Evolutionary conservation across 1,284 basidiomycete genomes (phyloP).

Genomic region (Trametes sp.): DNA sequence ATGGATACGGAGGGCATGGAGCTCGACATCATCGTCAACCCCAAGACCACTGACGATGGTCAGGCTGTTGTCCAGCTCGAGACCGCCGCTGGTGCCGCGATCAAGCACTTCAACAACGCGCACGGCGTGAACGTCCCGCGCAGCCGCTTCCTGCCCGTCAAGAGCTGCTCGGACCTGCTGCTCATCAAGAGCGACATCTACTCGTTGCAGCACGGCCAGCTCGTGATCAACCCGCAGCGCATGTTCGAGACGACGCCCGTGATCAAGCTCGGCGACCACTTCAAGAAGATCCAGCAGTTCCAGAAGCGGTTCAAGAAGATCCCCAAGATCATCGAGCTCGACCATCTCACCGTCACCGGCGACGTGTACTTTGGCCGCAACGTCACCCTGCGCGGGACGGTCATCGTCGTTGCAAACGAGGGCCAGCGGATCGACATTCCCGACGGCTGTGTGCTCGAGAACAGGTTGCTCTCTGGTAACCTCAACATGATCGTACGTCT

Average conservation of each 20-base stretch:
- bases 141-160: constrained; percentile 96
- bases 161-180: constrained; percentile 90
- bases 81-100: constrained; percentile 97
- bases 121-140: constrained; percentile 99
- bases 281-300: constrained; percentile 96
- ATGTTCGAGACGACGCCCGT: constrained; percentile 97
- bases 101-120: constrained; percentile 96
- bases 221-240: constrained; percentile 89
- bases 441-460: constrained; percentile 94
- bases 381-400: constrained; percentile 88
- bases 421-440: constrained; percentile 96
- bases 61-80: constrained; percentile 89
- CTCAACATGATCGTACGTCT: constrained; percentile 55
- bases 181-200: constrained; percentile 98
- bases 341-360: constrained; percentile 96
- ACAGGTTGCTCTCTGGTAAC: constrained; percentile 71
- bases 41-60: constrained; percentile 89
- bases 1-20: constrained; percentile 95
- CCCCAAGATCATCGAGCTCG: constrained; percentile 92
- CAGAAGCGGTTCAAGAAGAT: constrained; percentile 98
- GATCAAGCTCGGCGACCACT: constrained; percentile 96
- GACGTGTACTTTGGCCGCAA: constrained; percentile 97
- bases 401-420: constrained; percentile 82
- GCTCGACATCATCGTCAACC: constrained; percentile 94
- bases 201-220: constrained; percentile 92